phyloP scores from a whole-genome alignment of 75 land plant species.

The Chamaecyparis obtusa region DNA sequence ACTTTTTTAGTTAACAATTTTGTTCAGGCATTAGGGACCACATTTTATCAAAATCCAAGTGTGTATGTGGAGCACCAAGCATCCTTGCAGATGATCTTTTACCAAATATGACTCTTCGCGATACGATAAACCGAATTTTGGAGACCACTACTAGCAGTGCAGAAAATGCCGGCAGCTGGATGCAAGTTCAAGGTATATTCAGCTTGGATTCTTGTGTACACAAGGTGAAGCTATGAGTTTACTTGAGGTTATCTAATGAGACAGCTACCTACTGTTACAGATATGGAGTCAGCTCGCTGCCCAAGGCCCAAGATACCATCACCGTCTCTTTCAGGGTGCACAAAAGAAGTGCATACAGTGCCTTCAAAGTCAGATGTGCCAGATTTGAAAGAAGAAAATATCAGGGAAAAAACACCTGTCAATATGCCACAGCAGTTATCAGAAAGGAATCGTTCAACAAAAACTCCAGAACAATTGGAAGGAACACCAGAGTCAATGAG shows the following conservation, averaged over 20 bases:
- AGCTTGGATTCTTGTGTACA: not conserved
- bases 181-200: constrained; percentile 64
- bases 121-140: constrained; percentile 64
- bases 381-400: constrained; percentile 16
- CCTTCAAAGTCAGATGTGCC: constrained; percentile 21
- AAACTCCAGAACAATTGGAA: constrained; percentile 44
- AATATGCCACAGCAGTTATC: constrained; percentile 19
- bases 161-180: constrained; percentile 73
- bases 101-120: constrained; percentile 79
- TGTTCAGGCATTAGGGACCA: constrained; percentile 73
- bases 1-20: not conserved
- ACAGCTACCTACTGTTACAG: constrained; percentile 19
- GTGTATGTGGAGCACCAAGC: constrained; percentile 82
- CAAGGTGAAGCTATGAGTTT: not conserved
- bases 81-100: constrained; percentile 85
- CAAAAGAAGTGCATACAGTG: constrained; percentile 32
- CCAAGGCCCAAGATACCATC: constrained; percentile 56
- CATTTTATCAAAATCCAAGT: constrained; percentile 65
- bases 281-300: constrained; percentile 73
- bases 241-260: not conserved
- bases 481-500: constrained; percentile 61
- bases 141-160: constrained; percentile 81
- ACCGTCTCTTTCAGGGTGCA: constrained; percentile 38
- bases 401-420: constrained; percentile 24
- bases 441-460: constrained; percentile 33